phyloP scores from a whole-genome alignment of 345 rosid genomes.

The thale cress (Arabidopsis thaliana) region DNA sequence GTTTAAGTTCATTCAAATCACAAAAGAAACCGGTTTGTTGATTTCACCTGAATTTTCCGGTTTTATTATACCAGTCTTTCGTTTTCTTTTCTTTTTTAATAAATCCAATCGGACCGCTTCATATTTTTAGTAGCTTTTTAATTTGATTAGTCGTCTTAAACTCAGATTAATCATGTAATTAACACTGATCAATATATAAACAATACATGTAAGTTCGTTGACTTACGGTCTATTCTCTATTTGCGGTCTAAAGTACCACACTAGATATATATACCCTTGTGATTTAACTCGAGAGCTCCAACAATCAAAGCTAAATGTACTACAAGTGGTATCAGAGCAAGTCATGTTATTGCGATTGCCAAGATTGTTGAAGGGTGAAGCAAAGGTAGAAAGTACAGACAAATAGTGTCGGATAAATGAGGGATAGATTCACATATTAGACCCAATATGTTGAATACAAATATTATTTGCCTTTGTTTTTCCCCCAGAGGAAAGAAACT shows the following conservation, averaged over 20 bases:
- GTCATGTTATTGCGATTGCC: too few species aligned
- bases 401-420: not conserved
- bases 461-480: not conserved
- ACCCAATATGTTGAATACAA: conserved; percentile 16
- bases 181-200: not conserved
- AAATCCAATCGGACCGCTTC: not conserved
- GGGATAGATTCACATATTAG: conserved; percentile 5
- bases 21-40: not conserved
- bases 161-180: too few species aligned
- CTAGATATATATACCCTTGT: not conserved
- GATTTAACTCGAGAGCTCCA: too few species aligned
- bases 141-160: too few species aligned
- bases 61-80: not conserved
- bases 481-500: not conserved
- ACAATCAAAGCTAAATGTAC: too few species aligned
- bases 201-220: too few species aligned
- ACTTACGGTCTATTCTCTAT: too few species aligned
- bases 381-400: not conserved
- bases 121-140: not conserved
- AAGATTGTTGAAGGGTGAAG: too few species aligned
- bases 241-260: too few species aligned
- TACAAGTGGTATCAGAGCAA: too few species aligned
- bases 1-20: not conserved
- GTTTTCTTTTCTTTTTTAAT: too few species aligned
- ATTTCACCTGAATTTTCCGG: not conserved